Evolutionary conservation across 495 filamentous ascomycete species (phyloP).

Genomic region (Pseudevernia furfuracea): DNA sequence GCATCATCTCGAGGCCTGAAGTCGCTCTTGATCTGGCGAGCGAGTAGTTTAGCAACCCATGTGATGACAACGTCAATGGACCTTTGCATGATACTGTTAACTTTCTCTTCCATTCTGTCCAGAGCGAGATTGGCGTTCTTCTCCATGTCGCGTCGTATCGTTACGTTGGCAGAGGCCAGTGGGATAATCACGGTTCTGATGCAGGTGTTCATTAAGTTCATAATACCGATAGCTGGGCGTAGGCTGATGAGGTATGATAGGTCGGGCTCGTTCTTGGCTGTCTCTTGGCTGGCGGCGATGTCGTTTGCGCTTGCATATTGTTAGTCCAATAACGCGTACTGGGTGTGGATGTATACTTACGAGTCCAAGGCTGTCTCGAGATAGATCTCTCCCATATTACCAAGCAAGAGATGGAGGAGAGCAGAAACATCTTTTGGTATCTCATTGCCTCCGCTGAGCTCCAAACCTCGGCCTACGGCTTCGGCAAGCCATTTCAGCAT

Average conservation of each 20-base stretch:
- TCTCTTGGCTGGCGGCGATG: conserved; percentile 64
- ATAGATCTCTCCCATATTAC: conserved; percentile 88
- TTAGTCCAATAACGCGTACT: conserved; percentile 1
- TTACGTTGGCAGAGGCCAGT: conserved; percentile 78
- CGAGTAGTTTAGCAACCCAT: conserved; percentile 68
- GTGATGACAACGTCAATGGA: conserved; percentile 75
- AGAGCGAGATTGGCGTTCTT: conserved; percentile 66
- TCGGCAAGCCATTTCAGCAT: conserved; percentile 99
- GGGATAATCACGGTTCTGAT: conserved; percentile 86
- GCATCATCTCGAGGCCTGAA: conserved; percentile 85
- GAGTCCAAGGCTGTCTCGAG: conserved; percentile 90
- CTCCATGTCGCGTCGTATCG: conserved; percentile 83
- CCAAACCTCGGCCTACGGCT: conserved; percentile 84
- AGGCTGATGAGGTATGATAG: conserved; percentile 72
- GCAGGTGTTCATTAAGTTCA: conserved; percentile 85
- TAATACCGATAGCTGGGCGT: conserved; percentile 75
- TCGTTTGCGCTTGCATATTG: conserved; percentile 49
- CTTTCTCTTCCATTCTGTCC: conserved; percentile 77
- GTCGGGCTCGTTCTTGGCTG: conserved; percentile 75
- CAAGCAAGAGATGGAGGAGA: conserved; percentile 73
- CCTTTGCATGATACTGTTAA: conserved; percentile 76
- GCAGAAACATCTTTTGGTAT: conserved; percentile 92
- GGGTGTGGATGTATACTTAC: conserved; percentile 26
- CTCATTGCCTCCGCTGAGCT: conserved; percentile 76
- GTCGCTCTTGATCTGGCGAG: conserved; percentile 80